Evolutionary conservation across 306 rosid species (phyloP), one percentile per base, ranked within the genome.

Genomic region (Betula pendula): DNA sequence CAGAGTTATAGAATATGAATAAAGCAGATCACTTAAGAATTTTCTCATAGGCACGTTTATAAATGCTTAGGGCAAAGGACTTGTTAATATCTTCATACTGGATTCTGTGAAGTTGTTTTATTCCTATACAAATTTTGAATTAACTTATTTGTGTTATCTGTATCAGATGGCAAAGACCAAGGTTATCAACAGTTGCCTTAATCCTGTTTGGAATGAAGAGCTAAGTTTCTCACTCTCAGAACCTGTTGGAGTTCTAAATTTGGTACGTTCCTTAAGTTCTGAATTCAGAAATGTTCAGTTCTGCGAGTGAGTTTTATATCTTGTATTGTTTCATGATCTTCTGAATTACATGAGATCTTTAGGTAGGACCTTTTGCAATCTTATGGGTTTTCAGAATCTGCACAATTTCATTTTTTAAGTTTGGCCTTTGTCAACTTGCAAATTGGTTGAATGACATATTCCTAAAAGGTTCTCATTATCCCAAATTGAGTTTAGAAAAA

Each of bases 171-270:
- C 96, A 35, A 95, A 92, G 89, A 95, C 99, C 50, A 92, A 86
- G 86, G 99, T 95, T 73, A 95, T 95, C 77, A 82, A 92, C 59
- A 89, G 98, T 75, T 95, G 97, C 84, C 91, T 95, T 74, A 87
- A 92, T 85, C 99, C 99, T 8, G 92, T 95, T 74, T 95, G 99
- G 99, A 95, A 95, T 84, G 99, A 95, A 81, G 99, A 92, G 77
- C 82, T 95, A 19, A 91, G 79, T 84, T 92, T 95, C 83, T 72
- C 83, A 47, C 83, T 93, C 71, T 85, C 84, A 27, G 92, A 89
- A 67, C 94, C 99, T 15, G 49, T 80, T 62, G 91, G 88, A 67
- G 82, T 87, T 81, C 86, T 95, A 58, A 88, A 81, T 83, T 83
- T 95, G 85, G 99, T 95, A 83, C 80, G 96, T 77, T 81, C 74